A percentile compares a stretch with the other conserved stretches of the same genome.
These are phyloP conservation scores for Cyberlindnera xylosilytica DNA, from an alignment of 805 yeast genomes.

Conservation along the genomic window DNA sequence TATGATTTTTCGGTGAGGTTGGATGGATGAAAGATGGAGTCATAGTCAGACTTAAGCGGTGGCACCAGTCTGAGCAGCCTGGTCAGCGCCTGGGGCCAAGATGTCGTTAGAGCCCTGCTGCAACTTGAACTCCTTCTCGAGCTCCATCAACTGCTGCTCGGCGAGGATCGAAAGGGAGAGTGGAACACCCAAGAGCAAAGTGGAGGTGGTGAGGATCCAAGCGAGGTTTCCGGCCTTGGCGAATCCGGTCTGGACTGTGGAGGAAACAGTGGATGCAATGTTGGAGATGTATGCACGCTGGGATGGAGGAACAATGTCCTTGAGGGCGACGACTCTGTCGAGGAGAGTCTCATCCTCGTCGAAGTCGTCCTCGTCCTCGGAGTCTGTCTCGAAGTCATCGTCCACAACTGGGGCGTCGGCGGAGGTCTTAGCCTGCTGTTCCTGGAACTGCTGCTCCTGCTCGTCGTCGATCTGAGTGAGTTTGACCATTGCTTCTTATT, in stretches of 20 bases:
- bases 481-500: constrained; percentile 53
- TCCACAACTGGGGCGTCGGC: constrained; percentile 36
- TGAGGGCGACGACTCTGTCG: constrained; percentile 88
- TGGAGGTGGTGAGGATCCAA: constrained; percentile 84
- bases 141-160: constrained; percentile 90
- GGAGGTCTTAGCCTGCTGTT: constrained; percentile 31
- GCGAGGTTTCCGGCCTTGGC: constrained; percentile 68
- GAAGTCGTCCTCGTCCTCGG: constrained; percentile 53
- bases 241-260: constrained; percentile 45
- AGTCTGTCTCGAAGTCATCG: constrained; percentile 45
- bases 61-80: constrained; percentile 30
- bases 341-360: constrained; percentile 80
- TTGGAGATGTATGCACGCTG: constrained; percentile 56
- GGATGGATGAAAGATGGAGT: neutral
- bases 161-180: constrained; percentile 82
- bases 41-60: constrained; percentile 17
- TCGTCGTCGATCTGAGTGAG: constrained; percentile 68
- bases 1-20: no score
- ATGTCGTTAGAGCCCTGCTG: constrained; percentile 77
- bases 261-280: constrained; percentile 31
- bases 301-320: constrained; percentile 86
- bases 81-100: constrained; percentile 67
- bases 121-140: constrained; percentile 86
- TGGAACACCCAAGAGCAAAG: constrained; percentile 88
- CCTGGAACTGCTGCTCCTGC: constrained; percentile 33